phyloP scores from a whole-genome alignment of 2,329 filamentous ascomycete species.

The Diplocarpon mali region DNA sequence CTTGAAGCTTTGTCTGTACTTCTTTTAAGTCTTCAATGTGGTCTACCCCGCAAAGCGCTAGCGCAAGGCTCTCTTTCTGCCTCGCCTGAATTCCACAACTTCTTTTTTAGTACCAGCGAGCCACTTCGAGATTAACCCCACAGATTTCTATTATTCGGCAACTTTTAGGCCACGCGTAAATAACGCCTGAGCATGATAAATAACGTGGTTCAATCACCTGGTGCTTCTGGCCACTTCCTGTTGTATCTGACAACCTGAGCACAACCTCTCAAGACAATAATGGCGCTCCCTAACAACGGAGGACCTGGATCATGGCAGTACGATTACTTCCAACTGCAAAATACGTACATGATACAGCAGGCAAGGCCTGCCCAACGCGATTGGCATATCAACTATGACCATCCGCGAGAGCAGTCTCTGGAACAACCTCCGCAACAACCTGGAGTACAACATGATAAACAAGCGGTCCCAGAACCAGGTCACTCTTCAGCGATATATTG shows the following conservation, averaged over 20 bases:
- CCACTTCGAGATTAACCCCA: neutral
- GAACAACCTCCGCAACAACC: neutral
- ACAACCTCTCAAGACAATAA: neutral
- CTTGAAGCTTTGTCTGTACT: too few relatives aligned
- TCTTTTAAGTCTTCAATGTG: too few relatives aligned
- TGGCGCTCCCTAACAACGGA: neutral
- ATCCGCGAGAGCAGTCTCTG: neutral
- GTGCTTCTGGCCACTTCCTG: too few relatives aligned
- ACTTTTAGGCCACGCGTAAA: neutral
- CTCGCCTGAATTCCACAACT: neutral
- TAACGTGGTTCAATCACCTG: too few relatives aligned
- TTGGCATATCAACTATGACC: neutral
- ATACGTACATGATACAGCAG: neutral
- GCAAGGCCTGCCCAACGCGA: neutral
- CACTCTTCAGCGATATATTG: neutral
- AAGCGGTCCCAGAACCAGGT: neutral
- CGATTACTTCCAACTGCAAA: neutral
- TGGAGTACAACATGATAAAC: neutral
- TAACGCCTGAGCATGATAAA: too few relatives aligned
- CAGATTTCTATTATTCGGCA: neutral
- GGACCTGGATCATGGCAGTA: neutral
- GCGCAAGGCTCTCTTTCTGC: slow-evolving; percentile 1
- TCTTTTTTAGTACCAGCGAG: neutral
- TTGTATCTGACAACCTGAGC: neutral
- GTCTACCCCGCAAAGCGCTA: neutral